Evolutionary conservation across 495 filamentous ascomycete genomes (phyloP), one percentile per base, ranked within the genome.

Genomic region (Sabuloglossum arenarium): DNA sequence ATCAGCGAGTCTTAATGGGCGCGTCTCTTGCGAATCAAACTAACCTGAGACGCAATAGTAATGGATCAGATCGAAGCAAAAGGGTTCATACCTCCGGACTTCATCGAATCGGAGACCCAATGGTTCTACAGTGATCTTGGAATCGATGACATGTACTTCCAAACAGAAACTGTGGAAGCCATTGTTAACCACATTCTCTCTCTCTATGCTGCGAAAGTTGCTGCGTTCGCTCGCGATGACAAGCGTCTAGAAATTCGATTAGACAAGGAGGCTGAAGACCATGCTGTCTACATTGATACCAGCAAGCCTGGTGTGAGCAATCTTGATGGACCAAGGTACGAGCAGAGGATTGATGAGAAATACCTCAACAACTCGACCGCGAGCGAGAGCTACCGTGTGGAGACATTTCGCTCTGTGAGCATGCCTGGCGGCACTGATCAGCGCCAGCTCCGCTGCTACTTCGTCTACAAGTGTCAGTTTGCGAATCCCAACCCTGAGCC

Each of bases 131-230:
- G 91, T 61, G 84, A 88, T 66, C 77, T 98, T 14, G 93, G 91
- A 54, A 98, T 98, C 63, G 91, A 98, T 68, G 91, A 98, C 69
- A 89, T 94, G 72, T 98, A 98, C 71, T 98, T 98, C 74, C 84
- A 94, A 66, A 86, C 87, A 34, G 91, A 98, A 71, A 77, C 77
- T 2, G 82, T 81, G 25, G 84, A 88, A 43, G 86, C 84, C 52
- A 90, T 98, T 59, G 84, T 87, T 58, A 94, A 84, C 63, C 85
- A 95, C 65, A 87, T 98, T 60, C 89, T 88, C 52, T 96, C 90
- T 14, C 77, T 98, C 30, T 98, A 97, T 65, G 93, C 93, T 23
- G 91, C 89, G 66, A 98, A 98, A 72, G 80, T 97, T 46, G 93
- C 93, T 6, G 91, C 91, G 1, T 94, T 84, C 62, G 86, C 90